Conservation (phyloP, 495 filamentous ascomycete genomes). For the Astrothelium macrocarpum region DNA sequence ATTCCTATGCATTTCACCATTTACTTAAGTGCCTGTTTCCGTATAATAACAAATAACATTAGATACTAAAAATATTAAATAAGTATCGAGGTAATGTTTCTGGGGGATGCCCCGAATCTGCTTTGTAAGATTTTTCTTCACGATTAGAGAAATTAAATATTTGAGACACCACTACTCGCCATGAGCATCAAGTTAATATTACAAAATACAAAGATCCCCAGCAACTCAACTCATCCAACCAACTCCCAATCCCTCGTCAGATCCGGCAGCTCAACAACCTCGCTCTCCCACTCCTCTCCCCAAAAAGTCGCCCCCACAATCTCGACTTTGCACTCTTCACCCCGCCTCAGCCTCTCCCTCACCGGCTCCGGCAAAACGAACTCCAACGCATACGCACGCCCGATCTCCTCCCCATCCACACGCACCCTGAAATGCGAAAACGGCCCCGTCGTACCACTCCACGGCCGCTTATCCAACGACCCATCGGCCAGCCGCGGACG, state of each 20-base stretch:
- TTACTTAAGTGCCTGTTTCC: too few relatives aligned
- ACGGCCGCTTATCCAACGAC: slow-evolving; percentile 13
- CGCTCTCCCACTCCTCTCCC: slow-evolving; percentile 1
- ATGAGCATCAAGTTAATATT: background rate
- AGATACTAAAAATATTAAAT: too few relatives aligned
- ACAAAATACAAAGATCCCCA: too few relatives aligned
- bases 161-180: too few relatives aligned
- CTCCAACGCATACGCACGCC: slow-evolving; percentile 22
- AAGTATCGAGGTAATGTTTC: too few relatives aligned
- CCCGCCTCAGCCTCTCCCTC: background rate
- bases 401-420: slow-evolving; percentile 13
- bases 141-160: too few relatives aligned
- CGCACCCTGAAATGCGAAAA: slow-evolving; percentile 19
- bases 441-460: slow-evolving; percentile 22
- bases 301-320: background rate
- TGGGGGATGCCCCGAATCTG: too few relatives aligned
- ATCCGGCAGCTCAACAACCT: background rate
- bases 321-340: background rate
- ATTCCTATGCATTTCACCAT: too few relatives aligned
- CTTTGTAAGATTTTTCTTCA: too few relatives aligned
- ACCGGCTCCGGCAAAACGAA: slow-evolving; percentile 16
- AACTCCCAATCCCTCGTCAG: background rate
- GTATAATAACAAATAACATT: too few relatives aligned
- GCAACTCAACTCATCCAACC: background rate
- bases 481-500: background rate